These are phyloP conservation scores for Monascus ruber DNA, from an alignment of 2,329 filamentous ascomycete genomes.

Conservation along the genomic window DNA sequence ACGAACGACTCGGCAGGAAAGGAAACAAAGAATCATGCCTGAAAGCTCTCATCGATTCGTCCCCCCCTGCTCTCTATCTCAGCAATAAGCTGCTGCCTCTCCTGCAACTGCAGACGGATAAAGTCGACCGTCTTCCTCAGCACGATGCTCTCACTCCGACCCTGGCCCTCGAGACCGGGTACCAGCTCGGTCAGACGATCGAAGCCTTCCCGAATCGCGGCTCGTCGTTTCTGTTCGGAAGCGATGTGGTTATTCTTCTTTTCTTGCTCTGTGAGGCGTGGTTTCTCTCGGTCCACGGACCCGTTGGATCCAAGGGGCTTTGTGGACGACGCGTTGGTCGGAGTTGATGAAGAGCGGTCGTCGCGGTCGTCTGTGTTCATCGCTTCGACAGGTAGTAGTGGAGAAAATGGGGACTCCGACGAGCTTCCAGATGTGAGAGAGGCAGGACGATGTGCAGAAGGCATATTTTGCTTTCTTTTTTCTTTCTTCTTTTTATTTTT, in stretches of 20 bases:
- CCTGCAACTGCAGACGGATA: constrained; percentile 49
- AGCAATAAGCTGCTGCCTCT: constrained; percentile 47
- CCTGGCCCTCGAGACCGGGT: constrained; percentile 70
- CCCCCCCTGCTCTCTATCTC: constrained; percentile 50
- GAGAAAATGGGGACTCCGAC: constrained; percentile 14
- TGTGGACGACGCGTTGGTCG: constrained; percentile 18
- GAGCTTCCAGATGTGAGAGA: constrained; percentile 12
- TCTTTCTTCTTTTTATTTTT: background rate
- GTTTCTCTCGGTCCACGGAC: constrained; percentile 39
- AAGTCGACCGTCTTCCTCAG: constrained; percentile 59
- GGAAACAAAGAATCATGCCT: no score
- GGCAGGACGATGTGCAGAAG: constrained; percentile 13
- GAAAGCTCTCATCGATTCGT: constrained; percentile 35
- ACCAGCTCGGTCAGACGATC: constrained; percentile 70
- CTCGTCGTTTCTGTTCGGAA: constrained; percentile 53
- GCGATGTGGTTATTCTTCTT: constrained; percentile 66
- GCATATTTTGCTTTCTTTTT: constrained; percentile 7
- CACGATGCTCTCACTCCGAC: constrained; percentile 75
- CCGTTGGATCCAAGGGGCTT: constrained; percentile 9
- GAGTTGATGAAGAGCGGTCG: constrained; percentile 23
- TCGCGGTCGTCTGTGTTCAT: constrained; percentile 19
- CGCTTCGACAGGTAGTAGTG: constrained; percentile 7
- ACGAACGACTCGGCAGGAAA: no score
- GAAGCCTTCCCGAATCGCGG: constrained; percentile 72
- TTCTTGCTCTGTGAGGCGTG: constrained; percentile 56